A percentile compares a stretch with the other conserved stretches of the same genome.
Evolutionary conservation across 2,329 filamentous ascomycete genomes (phyloP).

Genomic region (Penicillium occitanis): DNA sequence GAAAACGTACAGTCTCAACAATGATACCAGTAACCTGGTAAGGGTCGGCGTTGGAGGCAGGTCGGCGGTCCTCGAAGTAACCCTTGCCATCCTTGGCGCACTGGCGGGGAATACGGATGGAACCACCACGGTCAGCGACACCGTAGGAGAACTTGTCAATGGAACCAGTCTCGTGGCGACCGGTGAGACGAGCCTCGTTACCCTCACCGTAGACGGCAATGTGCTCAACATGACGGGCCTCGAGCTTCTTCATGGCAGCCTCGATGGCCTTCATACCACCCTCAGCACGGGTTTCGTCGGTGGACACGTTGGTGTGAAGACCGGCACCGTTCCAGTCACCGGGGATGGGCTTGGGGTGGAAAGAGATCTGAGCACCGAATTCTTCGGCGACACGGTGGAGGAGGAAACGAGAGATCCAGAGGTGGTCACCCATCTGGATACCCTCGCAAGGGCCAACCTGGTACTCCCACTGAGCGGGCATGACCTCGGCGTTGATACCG

Average conservation of each 20-base stretch:
- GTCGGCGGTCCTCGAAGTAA: constrained; percentile 86
- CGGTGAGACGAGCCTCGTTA: constrained; percentile 91
- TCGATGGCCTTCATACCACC: constrained; percentile 97
- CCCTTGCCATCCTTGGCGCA: constrained; percentile 84
- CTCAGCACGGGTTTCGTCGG: constrained; percentile 80
- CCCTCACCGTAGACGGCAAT: constrained; percentile 94
- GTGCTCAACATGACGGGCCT: constrained; percentile 75
- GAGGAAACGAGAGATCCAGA: constrained; percentile 90
- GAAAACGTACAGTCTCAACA: constrained; percentile 61
- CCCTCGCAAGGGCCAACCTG: constrained; percentile 88
- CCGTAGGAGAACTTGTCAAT: constrained; percentile 94
- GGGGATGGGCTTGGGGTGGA: constrained; percentile 91
- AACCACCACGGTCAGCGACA: constrained; percentile 92
- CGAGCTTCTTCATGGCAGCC: constrained; percentile 77
- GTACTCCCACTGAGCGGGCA: constrained; percentile 98
- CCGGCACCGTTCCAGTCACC: constrained; percentile 97
- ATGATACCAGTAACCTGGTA: constrained; percentile 83
- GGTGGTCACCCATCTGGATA: constrained; percentile 91
- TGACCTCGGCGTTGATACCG: constrained; percentile 98
- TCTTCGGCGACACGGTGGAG: constrained; percentile 91
- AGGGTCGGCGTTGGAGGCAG: constrained; percentile 82
- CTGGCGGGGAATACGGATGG: constrained; percentile 86
- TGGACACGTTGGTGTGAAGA: constrained; percentile 92
- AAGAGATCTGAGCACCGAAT: constrained; percentile 92
- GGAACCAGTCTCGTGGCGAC: constrained; percentile 86